These are phyloP conservation scores for Yarrowia sp. DNA, from an alignment of 805 yeast species.

Conservation along the genomic window DNA sequence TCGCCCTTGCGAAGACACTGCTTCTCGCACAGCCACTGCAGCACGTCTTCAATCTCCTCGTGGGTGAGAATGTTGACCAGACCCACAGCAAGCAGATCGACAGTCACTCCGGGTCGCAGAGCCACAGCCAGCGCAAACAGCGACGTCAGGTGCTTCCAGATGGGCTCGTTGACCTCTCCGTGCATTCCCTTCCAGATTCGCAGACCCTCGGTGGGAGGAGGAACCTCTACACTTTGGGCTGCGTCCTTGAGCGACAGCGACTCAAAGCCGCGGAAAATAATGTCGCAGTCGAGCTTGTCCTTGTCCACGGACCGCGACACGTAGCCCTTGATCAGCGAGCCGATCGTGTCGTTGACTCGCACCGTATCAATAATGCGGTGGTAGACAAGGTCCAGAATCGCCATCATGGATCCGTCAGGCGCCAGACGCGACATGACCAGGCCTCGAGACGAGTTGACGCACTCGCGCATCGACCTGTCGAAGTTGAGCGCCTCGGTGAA, in stretches of 20 bases:
- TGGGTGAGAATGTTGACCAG: constrained; percentile 32
- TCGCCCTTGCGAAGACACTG: constrained; percentile 25
- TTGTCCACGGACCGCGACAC: constrained; percentile 74
- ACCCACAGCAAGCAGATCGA: constrained; percentile 33
- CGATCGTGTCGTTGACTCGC: constrained; percentile 46
- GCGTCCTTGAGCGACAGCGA: constrained; percentile 6
- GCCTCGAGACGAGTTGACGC: constrained; percentile 52
- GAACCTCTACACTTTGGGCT: constrained; percentile 7
- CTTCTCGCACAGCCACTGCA: constrained; percentile 36
- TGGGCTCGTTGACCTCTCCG: constrained; percentile 54
- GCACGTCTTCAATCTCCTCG: constrained; percentile 34
- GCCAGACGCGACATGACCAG: constrained; percentile 51
- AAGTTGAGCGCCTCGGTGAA: constrained; percentile 52
- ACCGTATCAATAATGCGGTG: constrained; percentile 44
- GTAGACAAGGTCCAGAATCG: constrained; percentile 56
- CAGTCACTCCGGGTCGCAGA: constrained; percentile 55
- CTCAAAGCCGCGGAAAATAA: constrained; percentile 42
- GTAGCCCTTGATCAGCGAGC: constrained; percentile 52
- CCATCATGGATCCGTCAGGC: constrained; percentile 61
- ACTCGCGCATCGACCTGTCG: constrained; percentile 44
- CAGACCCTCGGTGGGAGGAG: constrained; percentile 26
- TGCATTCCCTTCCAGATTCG: constrained; percentile 61
- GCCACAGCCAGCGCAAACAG: constrained; percentile 48
- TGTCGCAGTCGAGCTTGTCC: constrained; percentile 63
- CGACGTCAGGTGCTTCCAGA: constrained; percentile 61